Evolutionary conservation across 805 yeast species (phyloP).

Genomic region (Diddensiella transvaalensis): DNA sequence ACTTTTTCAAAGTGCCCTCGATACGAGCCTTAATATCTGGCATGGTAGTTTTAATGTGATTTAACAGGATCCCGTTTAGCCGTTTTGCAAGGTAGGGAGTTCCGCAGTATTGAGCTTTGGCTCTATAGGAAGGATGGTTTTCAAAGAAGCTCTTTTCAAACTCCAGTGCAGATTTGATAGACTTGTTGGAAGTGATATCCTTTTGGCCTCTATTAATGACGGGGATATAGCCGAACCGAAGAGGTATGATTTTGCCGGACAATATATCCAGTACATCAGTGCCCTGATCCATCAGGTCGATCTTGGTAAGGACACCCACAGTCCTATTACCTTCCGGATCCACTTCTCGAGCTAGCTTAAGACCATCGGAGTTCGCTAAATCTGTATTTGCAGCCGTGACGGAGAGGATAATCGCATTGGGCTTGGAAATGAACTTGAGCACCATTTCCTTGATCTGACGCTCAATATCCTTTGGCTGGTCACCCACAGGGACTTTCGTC

Average conservation of each 20-base stretch:
- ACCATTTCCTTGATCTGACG: slow-evolving; percentile 89
- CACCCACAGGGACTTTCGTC: slow-evolving; percentile 98
- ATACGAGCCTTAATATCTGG: slow-evolving; percentile 94
- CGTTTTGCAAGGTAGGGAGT: slow-evolving; percentile 94
- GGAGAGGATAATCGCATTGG: slow-evolving; percentile 91
- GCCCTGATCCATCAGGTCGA: slow-evolving; percentile 97
- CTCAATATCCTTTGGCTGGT: slow-evolving; percentile 97
- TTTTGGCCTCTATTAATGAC: slow-evolving; percentile 97
- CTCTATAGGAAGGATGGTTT: slow-evolving; percentile 79
- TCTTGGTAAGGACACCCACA: slow-evolving; percentile 93
- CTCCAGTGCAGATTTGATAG: slow-evolving; percentile 80
- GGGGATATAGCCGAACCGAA: slow-evolving; percentile 94
- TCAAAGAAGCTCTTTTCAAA: slow-evolving; percentile 84
- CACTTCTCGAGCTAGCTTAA: slow-evolving; percentile 93
- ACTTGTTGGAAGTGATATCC: slow-evolving; percentile 83
- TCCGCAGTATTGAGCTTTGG: slow-evolving; percentile 93
- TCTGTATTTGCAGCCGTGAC: slow-evolving; percentile 97
- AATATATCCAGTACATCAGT: slow-evolving; percentile 94
- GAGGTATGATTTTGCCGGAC: slow-evolving; percentile 92
- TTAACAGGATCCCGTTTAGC: slow-evolving; percentile 81
- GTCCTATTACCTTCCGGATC: slow-evolving; percentile 96
- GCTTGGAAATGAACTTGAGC: slow-evolving; percentile 88
- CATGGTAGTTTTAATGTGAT: slow-evolving; percentile 81
- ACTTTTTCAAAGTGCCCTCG: slow-evolving; percentile 79
- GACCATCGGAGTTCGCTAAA: slow-evolving; percentile 94